Evolutionary conservation across 495 filamentous ascomycete genomes (phyloP), one percentile per base, ranked within the genome.

Genomic region (Talaromyces proteolyticus): DNA sequence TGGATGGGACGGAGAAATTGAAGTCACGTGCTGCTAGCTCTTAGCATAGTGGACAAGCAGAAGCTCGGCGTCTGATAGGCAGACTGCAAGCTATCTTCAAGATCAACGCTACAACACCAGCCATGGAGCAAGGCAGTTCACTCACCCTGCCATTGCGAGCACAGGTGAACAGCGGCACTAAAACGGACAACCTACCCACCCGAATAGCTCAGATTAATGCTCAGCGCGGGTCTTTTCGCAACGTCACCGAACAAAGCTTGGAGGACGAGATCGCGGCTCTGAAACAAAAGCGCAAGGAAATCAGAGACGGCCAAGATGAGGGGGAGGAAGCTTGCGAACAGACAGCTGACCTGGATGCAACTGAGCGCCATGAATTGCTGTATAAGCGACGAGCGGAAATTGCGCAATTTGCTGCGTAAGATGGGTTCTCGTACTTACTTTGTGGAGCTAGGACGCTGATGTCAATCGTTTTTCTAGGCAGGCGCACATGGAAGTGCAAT

Each of bases 201-300:
- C 79, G 90, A 44, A 88, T 93, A 49, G 64, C 74, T 42, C 84
- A 89, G 48, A 85, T 92, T 66, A 88, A 87, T 60, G 65, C 73
- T 34, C 78, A 91, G 55, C 82, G 80, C 50, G 89, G 87, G 21
- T 80, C 82, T 6, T 91, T 95, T 53, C 81, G 85, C 26, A 75
- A 78, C 46, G 66, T 90, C 54, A 84, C 77, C 45, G 80, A 86
- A 62, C 75, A 77, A 26, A 69, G 77, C 16, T 59, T 91, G 3
- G 74, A 72, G 14, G 73, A 78, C 36, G 78, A 84, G 59, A 81
- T 87, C 26, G 72, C 74, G 29, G 69, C 73, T 19, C 69, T 71
- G 34, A 66, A 80, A 48, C 63, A 61, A 20, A 60, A 57, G 25
- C 49, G 51, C 3, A 58, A 63, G 5, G 56, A 52, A n/a, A n/a